Evolutionary conservation across 73 alveolate genomes (phyloP).

Genomic region (Paraurostyla sp.): DNA sequence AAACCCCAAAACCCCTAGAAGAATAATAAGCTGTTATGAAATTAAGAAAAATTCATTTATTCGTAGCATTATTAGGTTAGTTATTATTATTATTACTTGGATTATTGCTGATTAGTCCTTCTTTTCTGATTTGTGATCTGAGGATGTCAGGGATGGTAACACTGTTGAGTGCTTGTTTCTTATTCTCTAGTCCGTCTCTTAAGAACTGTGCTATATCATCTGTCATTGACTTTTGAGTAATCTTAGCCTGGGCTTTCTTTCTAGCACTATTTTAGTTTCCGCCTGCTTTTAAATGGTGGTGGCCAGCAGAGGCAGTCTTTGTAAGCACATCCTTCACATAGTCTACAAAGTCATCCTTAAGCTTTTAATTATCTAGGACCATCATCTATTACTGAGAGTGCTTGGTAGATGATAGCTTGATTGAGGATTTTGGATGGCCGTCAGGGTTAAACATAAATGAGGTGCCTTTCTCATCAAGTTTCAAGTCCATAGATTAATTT

Average conservation of each 20-base stretch:
- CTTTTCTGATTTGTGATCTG: slow-evolving; percentile 7
- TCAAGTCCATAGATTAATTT: background rate
- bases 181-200: slow-evolving; percentile 41
- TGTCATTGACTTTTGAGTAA: background rate
- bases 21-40: too few relatives aligned
- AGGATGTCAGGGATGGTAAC: slow-evolving; percentile 46
- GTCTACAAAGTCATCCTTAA: slow-evolving; percentile 52
- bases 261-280: slow-evolving; percentile 5
- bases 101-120: background rate
- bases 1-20: too few relatives aligned
- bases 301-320: slow-evolving; percentile 13
- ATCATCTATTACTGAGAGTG: background rate
- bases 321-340: slow-evolving; percentile 57
- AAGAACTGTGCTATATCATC: slow-evolving; percentile 40
- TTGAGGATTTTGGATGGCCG: too few relatives aligned
- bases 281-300: slow-evolving; percentile 4
- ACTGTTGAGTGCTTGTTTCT: slow-evolving; percentile 24
- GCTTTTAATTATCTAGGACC: background rate
- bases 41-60: too few relatives aligned
- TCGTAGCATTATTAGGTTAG: too few relatives aligned
- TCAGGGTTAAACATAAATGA: background rate
- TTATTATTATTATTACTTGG: too few relatives aligned
- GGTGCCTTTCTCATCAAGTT: background rate
- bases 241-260: background rate
- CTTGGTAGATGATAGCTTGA: too few relatives aligned